Base-by-base conservation (phyloP, 345 rosid species). In the Erucastrum elatum region DNA sequence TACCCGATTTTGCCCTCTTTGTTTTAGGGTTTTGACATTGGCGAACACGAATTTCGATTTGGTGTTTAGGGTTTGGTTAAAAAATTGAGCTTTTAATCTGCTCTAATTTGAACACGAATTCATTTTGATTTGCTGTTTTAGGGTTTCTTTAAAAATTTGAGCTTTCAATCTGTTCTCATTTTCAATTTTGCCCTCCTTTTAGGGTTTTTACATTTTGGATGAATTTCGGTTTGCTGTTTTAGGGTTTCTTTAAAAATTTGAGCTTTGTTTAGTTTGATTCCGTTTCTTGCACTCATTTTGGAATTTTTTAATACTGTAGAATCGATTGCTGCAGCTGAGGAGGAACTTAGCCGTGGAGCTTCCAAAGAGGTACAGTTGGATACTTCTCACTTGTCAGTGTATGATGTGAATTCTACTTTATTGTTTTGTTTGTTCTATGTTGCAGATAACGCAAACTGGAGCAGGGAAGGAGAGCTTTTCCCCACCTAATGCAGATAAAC, bases 371-470 rank as follows among this genome's bases (percentile, higher is more conserved):
- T 79, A 68, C 11, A 37, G 2, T 53, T 68, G 4, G 34, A 34
- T 78, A 1, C 39, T 66, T 58, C 17, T 64, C 27, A 15, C 5
- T 46, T 8, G 6, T 12, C 16, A 41, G 21, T 72, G 30, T 11
- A 60, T 0, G 35, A 29, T 68, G 10, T 2, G 41, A 49, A 60
- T 46, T 68, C 7, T 26, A 5, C 16, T 27, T 25, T 41, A 25
- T 33, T 46, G 16, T 46, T 51, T 6, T 29, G 15, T 34, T 31
- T 13, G 10, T 4, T 9, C 41, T 63, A 66, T 8, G 63, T 21
- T 75, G 67, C 81, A 93, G 99, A 90, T 95, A 87, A 93, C 80
- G 69, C 86, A 65, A n/a, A 7, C 2, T 56, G 71, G 83, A 60
- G 15, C 67, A 17, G 87, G 84, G 81, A 72, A 76, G 27, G 76